A percentile compares a stretch with the other conserved stretches of the same genome.
These are phyloP conservation scores for Neurospora terricola DNA, from an alignment of 495 filamentous ascomycete genomes.

Conservation along the genomic window DNA sequence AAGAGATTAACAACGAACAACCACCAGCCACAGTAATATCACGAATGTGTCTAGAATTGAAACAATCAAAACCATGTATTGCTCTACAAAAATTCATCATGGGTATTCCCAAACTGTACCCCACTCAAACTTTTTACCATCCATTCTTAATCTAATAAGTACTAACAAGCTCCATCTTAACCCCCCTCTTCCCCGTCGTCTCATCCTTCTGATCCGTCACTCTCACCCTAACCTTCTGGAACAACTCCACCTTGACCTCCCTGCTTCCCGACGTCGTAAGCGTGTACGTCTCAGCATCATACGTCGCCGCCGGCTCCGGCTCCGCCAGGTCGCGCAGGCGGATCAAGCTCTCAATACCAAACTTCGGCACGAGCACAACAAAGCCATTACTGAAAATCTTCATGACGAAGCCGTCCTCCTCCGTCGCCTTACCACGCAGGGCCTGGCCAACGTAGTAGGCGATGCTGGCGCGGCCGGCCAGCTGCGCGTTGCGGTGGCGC, in stretches of 20 bases:
- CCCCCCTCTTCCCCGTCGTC: constrained; percentile 83
- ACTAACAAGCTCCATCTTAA: constrained; percentile 57
- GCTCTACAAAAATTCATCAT: neutral
- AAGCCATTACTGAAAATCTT: constrained; percentile 94
- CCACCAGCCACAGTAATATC: too few species aligned
- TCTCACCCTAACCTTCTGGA: constrained; percentile 78
- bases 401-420: constrained; percentile 93
- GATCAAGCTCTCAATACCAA: constrained; percentile 90
- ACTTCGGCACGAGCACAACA: constrained; percentile 88
- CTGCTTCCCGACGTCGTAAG: constrained; percentile 48
- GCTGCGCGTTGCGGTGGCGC: constrained; percentile 91
- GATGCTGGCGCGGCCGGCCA: constrained; percentile 84
- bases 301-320: constrained; percentile 63
- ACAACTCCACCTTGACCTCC: constrained; percentile 60
- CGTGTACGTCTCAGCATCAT: constrained; percentile 75
- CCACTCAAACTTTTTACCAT: neutral
- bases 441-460: constrained; percentile 97
- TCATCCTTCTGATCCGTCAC: constrained; percentile 90
- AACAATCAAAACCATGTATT: neutral
- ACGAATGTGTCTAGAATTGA: too few species aligned
- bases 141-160: constrained; percentile 7
- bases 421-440: constrained; percentile 69
- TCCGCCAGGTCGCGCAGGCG: constrained; percentile 71
- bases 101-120: neutral
- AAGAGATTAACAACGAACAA: too few species aligned